Base-by-base conservation (phyloP, 2,329 filamentous ascomycete species). In the Arthrocladium fulminans region DNA sequence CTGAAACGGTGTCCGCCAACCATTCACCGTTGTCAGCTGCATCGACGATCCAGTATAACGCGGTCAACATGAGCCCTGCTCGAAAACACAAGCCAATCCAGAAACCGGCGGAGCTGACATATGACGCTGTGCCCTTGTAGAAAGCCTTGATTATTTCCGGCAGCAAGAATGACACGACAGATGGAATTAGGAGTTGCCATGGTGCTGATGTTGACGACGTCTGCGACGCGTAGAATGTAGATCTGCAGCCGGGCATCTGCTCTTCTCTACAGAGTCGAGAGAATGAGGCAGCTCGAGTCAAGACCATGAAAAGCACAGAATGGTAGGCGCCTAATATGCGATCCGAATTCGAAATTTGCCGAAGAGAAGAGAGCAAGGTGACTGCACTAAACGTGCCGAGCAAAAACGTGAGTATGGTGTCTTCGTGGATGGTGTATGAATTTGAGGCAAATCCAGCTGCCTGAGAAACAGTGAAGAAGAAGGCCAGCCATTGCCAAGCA, bases 401-500 rank as follows among this genome's bases (percentile, higher is more conserved):
- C 69, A 97, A 90, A 70, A 94, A 95, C 2, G 95, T 74, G 3
- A 95, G 75, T 48, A 96, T 96, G 12, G 88, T 86, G 61, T 98
- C 92, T 69, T 98, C 92, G 89, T 92, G 98, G 56, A 98, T 95
- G 0, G 90, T 97, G 67, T 89, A 98, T 0, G 92, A 98, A 67
- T 98, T 98, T 2, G 92, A 92, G 0, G 90, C 90, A 64, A 97
- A 98, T 6, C 92, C 90, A 45, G 86, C 72, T n/a, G 88, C 94
- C 61, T 95, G 87, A 52, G 84, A 81, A n/a, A 88, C 65, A 0
- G 88, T 88, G 57, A 94, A 88, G 12, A 89, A 64, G 22, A 87
- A 72, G 4, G 87, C 83, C 51, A 94, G 71, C 82, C 86, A 90
- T n/a, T 88, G 84, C 89, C 90, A 98, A 47, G 89, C 69, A 0